Evolutionary conservation across 1,284 basidiomycete species (phyloP).

Genomic region (Rhodofomes roseus): DNA sequence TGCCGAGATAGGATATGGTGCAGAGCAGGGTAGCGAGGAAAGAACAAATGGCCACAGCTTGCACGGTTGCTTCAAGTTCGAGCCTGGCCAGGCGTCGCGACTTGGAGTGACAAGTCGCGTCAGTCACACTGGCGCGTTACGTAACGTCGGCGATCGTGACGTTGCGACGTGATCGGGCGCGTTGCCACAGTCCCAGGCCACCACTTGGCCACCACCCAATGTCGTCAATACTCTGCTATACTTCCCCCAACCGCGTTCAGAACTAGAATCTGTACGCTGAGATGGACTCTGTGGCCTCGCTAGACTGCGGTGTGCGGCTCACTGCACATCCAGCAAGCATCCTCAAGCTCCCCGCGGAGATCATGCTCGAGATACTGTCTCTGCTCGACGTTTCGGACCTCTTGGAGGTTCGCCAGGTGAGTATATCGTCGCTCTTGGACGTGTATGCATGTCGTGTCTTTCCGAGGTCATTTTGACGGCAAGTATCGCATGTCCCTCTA

Average conservation of each 20-base stretch:
- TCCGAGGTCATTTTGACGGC: no score
- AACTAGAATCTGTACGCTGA: no score
- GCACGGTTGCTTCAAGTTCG: not conserved
- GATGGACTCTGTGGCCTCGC: not conserved
- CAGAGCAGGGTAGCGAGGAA: not conserved
- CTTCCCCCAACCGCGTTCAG: no score
- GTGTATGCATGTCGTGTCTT: not conserved
- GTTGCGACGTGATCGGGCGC: not conserved
- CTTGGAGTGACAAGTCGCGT: not conserved
- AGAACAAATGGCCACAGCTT: not conserved
- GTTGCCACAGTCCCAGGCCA: not conserved
- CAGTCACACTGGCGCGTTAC: not conserved
- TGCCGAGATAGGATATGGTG: not conserved
- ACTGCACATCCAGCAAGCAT: slow-evolving; percentile 4
- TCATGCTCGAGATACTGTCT: slow-evolving; percentile 20
- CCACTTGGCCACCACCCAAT: no score
- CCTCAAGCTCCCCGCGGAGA: slow-evolving; percentile 18
- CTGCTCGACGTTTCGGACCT: slow-evolving; percentile 17
- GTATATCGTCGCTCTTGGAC: not conserved
- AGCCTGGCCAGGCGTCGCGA: not conserved
- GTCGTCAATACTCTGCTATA: no score
- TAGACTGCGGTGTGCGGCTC: not conserved
- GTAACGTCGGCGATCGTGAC: not conserved
- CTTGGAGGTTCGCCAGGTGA: slow-evolving; percentile 20
- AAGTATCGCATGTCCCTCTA: no score